phyloP scores from a whole-genome alignment of 2,329 filamentous ascomycete genomes.

The Herpotrichia juniperi region DNA sequence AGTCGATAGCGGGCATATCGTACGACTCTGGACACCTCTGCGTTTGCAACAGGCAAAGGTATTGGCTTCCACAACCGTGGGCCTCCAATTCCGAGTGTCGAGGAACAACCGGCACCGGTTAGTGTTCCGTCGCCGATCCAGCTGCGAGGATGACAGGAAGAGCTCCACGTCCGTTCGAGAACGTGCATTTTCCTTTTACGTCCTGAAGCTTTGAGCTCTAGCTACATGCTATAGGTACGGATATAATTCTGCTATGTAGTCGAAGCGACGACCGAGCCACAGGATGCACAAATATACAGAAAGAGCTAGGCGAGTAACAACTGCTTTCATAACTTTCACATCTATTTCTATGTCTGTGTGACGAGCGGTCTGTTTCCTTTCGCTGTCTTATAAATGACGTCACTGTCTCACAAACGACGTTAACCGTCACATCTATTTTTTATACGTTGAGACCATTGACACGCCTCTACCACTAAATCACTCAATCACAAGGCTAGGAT shows the following conservation, averaged over 20 bases:
- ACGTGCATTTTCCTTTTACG: no score
- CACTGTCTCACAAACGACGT: background rate
- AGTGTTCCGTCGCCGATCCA: background rate
- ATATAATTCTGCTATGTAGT: background rate
- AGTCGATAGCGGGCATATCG: background rate
- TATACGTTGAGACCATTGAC: background rate
- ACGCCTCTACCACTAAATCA: background rate
- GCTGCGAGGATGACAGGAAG: background rate
- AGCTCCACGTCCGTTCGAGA: background rate
- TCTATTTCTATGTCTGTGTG: background rate
- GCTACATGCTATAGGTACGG: no score
- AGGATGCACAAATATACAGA: no score
- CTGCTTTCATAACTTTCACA: background rate
- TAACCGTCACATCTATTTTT: background rate
- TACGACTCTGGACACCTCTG: conserved; percentile 1
- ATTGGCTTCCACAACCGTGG: conserved; percentile 4
- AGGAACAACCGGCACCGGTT: background rate
- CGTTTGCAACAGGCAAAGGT: background rate
- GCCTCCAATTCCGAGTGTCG: background rate
- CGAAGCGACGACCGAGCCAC: background rate
- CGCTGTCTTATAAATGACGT: no score
- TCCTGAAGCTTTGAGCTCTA: no score
- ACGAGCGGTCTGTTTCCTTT: background rate
- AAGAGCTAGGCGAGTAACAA: background rate
- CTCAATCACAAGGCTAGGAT: conserved; percentile 1